A percentile compares a stretch with the other conserved stretches of the same genome.
These are phyloP conservation scores for Lepraria neglecta DNA, from an alignment of 495 filamentous ascomycete species.

Conservation along the genomic window DNA sequence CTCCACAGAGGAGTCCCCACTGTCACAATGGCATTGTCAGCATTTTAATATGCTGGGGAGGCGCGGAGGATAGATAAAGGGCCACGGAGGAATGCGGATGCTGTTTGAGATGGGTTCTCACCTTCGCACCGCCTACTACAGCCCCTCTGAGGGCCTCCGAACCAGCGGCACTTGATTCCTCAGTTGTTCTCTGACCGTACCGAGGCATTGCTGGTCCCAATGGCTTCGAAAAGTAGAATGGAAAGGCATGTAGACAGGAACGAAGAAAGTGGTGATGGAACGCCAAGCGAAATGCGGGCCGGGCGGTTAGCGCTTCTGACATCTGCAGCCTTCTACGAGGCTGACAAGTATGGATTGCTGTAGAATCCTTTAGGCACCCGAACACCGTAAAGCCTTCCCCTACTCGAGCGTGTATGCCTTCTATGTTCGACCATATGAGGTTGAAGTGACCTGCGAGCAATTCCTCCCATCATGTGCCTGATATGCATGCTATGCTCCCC, in stretches of 20 bases:
- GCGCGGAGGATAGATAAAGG: neutral
- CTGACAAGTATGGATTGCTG: neutral
- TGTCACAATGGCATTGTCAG: constrained; percentile 26
- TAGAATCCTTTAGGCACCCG: constrained; percentile 6
- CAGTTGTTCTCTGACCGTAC: constrained; percentile 11
- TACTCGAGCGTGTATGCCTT: neutral
- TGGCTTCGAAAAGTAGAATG: neutral
- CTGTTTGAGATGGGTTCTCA: constrained; percentile 24
- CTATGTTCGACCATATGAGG: neutral
- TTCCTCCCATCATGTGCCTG: neutral
- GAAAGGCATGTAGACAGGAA: neutral
- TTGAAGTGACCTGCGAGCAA: neutral
- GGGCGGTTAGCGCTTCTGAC: constrained; percentile 4
- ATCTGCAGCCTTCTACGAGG: constrained; percentile 10
- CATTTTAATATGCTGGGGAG: neutral
- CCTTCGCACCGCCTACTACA: constrained; percentile 52
- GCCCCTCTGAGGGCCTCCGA: constrained; percentile 59
- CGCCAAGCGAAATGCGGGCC: constrained; percentile 1
- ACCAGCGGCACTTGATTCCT: constrained; percentile 52
- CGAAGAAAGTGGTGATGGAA: neutral
- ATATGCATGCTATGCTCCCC: neutral
- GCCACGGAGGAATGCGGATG: constrained; percentile 1
- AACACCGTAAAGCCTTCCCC: neutral
- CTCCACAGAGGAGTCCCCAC: constrained; percentile 57
- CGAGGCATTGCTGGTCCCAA: constrained; percentile 16